These are phyloP conservation scores for Anisodus tanguticus DNA, from an alignment of 257 asterid genomes.

Conservation along the genomic window DNA sequence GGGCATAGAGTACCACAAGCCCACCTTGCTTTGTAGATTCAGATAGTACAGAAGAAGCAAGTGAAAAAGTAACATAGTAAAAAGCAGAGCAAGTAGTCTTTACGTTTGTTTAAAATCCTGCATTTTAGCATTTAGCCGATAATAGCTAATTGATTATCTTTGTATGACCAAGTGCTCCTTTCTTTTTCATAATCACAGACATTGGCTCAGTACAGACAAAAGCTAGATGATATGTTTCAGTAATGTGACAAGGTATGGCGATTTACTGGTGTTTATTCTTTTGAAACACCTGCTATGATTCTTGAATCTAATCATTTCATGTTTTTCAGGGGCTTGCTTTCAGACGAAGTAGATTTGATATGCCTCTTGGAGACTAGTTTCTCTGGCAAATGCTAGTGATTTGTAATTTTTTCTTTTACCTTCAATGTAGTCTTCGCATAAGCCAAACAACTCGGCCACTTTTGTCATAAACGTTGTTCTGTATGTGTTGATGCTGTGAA, in stretches of 20 bases:
- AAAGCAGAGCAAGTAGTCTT: background rate
- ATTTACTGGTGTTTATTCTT: background rate
- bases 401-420: background rate
- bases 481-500: slow-evolving; percentile 15
- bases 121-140: background rate
- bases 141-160: background rate
- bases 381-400: slow-evolving; percentile 8
- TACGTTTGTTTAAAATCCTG: background rate
- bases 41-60: background rate
- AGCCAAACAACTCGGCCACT: background rate
- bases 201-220: slow-evolving; percentile 88
- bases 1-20: too few species aligned
- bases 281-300: background rate
- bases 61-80: background rate
- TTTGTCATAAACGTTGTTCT: background rate
- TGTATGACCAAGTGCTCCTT: slow-evolving; percentile 14
- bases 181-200: slow-evolving; percentile 52
- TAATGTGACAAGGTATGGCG: slow-evolving; percentile 33
- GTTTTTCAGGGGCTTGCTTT: slow-evolving; percentile 22
- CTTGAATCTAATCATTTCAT: background rate
- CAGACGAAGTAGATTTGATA: slow-evolving; percentile 17
- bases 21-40: too few species aligned
- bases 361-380: slow-evolving; percentile 5
- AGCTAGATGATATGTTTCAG: slow-evolving; percentile 73
- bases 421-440: background rate